A percentile compares a stretch with the other conserved stretches of the same genome.
These are phyloP conservation scores for Nyctanthes arbortristis DNA, from an alignment of 257 asterid species.

Conservation along the genomic window DNA sequence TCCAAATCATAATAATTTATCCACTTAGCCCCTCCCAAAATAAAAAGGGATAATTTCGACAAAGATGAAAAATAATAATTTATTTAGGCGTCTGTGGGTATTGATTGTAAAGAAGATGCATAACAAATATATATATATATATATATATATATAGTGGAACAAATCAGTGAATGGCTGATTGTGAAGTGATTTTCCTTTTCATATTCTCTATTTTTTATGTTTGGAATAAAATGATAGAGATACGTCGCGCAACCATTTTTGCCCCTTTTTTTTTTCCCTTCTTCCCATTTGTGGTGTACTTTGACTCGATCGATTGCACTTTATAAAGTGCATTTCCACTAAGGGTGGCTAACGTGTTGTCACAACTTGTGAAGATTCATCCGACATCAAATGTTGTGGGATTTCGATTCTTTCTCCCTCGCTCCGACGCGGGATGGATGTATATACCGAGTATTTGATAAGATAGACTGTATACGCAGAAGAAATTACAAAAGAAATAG, in stretches of 20 bases:
- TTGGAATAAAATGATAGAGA: conserved; percentile 16
- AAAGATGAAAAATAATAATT: conserved; percentile 24
- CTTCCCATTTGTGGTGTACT: conserved; percentile 13
- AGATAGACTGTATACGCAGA: neutral
- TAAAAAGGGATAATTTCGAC: conserved; percentile 29
- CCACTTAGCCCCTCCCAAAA: conserved; percentile 28
- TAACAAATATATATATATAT: no score
- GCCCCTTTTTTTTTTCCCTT: neutral
- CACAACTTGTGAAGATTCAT: conserved; percentile 35
- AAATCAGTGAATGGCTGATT: conserved; percentile 29
- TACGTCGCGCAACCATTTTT: conserved; percentile 31
- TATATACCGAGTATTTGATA: neutral
- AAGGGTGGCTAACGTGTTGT: conserved; percentile 54
- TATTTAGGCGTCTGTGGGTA: conserved; percentile 35
- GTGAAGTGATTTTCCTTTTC: conserved; percentile 49
- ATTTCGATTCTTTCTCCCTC: conserved; percentile 31
- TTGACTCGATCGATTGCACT: conserved; percentile 34
- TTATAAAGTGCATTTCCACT: conserved; percentile 61
- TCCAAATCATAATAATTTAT: conserved; percentile 22
- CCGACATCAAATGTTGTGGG: conserved; percentile 1
- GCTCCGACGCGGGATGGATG: neutral
- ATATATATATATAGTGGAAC: conserved; percentile 22
- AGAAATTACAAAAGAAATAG: no score
- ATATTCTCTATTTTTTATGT: conserved; percentile 31
- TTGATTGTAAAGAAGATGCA: conserved; percentile 31